Base-by-base conservation (phyloP, 2,329 filamentous ascomycete species). In the Thielaviopsis euricoi region DNA sequence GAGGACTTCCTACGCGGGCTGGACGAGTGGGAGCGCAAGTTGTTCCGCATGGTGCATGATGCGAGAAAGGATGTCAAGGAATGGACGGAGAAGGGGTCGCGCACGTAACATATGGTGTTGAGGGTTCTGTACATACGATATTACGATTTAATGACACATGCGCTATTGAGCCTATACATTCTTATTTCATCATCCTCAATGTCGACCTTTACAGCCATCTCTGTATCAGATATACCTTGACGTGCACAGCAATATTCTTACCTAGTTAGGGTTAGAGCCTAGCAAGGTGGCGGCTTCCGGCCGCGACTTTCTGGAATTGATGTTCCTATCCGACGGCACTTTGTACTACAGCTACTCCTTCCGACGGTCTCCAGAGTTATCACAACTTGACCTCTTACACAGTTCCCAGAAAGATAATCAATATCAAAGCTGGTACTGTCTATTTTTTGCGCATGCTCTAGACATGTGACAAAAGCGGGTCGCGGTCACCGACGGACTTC, bases 1-100 rank as follows among this genome's bases (percentile, higher is more conserved):
- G 83, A 83, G 59, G 90, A 96, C 64, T 97, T 97, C 65, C 73
- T 96, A 64, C 77, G 87, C 29, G 89, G 90, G 0, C 70, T 98
- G 58, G 93, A 97, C 66, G 90, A 97, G 73, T 89, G 83, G 70
- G 93, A 98, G 73, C 79, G 90, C 64, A 78, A 78, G 60, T 63
- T 91, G 62, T 91, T 91, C 66, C 78, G 85, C 52, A 80, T 80
- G 60, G 82, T 83, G 0, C 87, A 90, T 67, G 85, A 89, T 62
- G 84, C 85, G 17, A 77, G 82, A 1, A 89, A 85, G 69, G 74
- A 78, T 7, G 78, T 80, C 33, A 85, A 83, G 63, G 77, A 82
- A 62, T 90, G 86, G 83, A 79, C 84, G 64, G 83, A 85, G 33
- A 78, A 77, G 63, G 76, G 73, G 13, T 69, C 69, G 64, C 70